Percentiles rank a stretch among this genome's conserved stretches.
phyloP scores from a whole-genome alignment of 495 filamentous ascomycete species.

The Neurospora cerealis region DNA sequence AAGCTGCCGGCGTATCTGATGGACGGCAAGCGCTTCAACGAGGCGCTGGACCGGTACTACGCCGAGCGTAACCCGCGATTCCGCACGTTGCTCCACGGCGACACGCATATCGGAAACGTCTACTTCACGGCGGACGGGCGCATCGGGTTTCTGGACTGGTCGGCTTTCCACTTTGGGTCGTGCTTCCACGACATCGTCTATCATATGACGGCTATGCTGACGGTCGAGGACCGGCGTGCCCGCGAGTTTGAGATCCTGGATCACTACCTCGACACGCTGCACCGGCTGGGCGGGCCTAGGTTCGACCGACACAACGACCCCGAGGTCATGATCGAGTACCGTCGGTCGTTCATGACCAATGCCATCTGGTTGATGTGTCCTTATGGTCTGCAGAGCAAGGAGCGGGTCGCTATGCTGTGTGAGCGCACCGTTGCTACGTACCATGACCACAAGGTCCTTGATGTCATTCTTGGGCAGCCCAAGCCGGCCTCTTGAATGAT shows the following conservation, averaged over 20 bases:
- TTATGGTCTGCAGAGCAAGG: slow-evolving; percentile 17
- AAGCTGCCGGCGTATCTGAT: slow-evolving; percentile 13
- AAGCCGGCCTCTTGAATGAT: slow-evolving; percentile 1
- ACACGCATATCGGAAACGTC: slow-evolving; percentile 18
- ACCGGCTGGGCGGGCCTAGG: slow-evolving; percentile 10
- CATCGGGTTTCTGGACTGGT: slow-evolving; percentile 20
- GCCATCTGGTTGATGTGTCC: slow-evolving; percentile 56
- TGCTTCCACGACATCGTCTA: slow-evolving; percentile 20
- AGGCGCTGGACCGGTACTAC: slow-evolving; percentile 15
- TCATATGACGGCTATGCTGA: slow-evolving; percentile 11
- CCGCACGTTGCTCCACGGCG: slow-evolving; percentile 17
- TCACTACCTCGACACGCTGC: slow-evolving; percentile 38
- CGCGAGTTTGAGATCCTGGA: slow-evolving; percentile 59
- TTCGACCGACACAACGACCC: slow-evolving; percentile 17
- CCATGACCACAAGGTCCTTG: slow-evolving; percentile 7
- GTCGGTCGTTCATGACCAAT: slow-evolving; percentile 13
- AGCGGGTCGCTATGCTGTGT: slow-evolving; percentile 2
- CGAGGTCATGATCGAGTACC: slow-evolving; percentile 16
- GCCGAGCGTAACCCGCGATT: slow-evolving; percentile 18
- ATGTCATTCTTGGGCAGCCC: slow-evolving; percentile 5
- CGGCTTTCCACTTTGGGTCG: slow-evolving; percentile 15
- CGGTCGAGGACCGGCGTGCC: slow-evolving; percentile 57
- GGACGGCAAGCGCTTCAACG: slow-evolving; percentile 15
- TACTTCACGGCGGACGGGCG: slow-evolving; percentile 13
- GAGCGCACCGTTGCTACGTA: slow-evolving; percentile 8